Evolutionary conservation across 192 early-diverging fungal species (phyloP), one percentile per base, ranked within the genome.

Genomic region (Rhizoclosmatium sp.): DNA sequence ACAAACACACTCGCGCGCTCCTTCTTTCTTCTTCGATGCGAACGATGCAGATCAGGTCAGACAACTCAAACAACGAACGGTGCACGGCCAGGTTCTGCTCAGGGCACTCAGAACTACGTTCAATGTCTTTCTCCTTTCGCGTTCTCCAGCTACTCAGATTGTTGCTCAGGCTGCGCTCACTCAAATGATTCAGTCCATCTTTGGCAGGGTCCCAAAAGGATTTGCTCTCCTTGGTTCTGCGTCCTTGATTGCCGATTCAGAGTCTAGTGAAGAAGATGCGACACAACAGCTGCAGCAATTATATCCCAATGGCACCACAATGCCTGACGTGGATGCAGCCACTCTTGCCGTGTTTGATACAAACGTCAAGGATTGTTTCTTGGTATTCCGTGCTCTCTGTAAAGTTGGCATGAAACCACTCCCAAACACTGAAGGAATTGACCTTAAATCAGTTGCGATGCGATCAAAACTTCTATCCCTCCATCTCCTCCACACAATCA

Each of bases 91-190:
- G n/a, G 80, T 93, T 4, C 84, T 98, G 81, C 86, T 97, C 46
- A 90, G 92, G 44, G 92, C 95, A 4, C 90, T 98, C 41, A 82
- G 96, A 51, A 95, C 95, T 0, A 90, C 92, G 2, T 95, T 93
- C 83, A 95, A 94, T 76, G 93, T 98, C 54, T 98, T 95, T 80
- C 85, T 96, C 69, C 76, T 93, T 16, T 90, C 94, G 7, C 86
- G 89, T 40, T 90, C 87, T 64, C 84, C 88, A 41, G 81, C 86
- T 40, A 95, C 91, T 47, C 95, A 97, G 87, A 95, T 90, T 39
- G 89, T 98, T 45, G 95, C 95, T 0, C 95, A 97, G 80, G 94
- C 91, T 1, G 92, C 94, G 0, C 76, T 98, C 60, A 93, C 93
- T 0, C 96, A 98, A 82, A 97, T 96, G 92, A 91, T 96, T 9